A percentile compares a stretch with the other conserved stretches of the same genome.
phyloP scores from a whole-genome alignment of 2,329 filamentous ascomycete species.

The Gliomastix tumulicola region DNA sequence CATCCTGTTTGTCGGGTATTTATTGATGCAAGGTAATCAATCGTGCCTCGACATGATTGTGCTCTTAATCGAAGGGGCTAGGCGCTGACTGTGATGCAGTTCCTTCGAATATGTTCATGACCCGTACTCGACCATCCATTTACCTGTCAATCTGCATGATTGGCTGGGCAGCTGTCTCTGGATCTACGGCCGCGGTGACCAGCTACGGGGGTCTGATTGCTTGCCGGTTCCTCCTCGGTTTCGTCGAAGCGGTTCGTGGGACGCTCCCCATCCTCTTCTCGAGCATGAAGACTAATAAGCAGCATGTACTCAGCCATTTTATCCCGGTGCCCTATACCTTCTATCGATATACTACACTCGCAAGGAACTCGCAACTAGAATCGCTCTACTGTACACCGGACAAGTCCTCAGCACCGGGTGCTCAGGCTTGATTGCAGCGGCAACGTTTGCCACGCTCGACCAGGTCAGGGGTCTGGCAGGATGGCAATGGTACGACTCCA shows the following conservation, averaged over 20 bases:
- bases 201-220: constrained; percentile 35
- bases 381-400: constrained; percentile 51
- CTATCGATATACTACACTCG: constrained; percentile 39
- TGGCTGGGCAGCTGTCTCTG: constrained; percentile 27
- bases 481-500: constrained; percentile 49
- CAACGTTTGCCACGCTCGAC: constrained; percentile 32
- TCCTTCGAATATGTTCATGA: constrained; percentile 55
- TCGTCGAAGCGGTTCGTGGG: constrained; percentile 34
- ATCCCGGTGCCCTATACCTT: constrained; percentile 38
- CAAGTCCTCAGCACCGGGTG: constrained; percentile 46
- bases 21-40: constrained; percentile 13
- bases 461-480: constrained; percentile 45
- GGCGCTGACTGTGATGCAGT: constrained; percentile 52
- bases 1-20: constrained; percentile 27
- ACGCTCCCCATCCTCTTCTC: constrained; percentile 42
- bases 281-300: no score
- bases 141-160: constrained; percentile 41
- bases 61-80: constrained; percentile 24
- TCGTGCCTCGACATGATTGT: constrained; percentile 30
- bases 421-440: constrained; percentile 41
- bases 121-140: constrained; percentile 41
- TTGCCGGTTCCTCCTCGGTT: constrained; percentile 34
- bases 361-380: constrained; percentile 46
- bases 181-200: constrained; percentile 36
- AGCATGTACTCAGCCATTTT: constrained; percentile 25